Base-by-base conservation (phyloP, 768 basidiomycete genomes). In the Phanerodontia chrysosporium region DNA sequence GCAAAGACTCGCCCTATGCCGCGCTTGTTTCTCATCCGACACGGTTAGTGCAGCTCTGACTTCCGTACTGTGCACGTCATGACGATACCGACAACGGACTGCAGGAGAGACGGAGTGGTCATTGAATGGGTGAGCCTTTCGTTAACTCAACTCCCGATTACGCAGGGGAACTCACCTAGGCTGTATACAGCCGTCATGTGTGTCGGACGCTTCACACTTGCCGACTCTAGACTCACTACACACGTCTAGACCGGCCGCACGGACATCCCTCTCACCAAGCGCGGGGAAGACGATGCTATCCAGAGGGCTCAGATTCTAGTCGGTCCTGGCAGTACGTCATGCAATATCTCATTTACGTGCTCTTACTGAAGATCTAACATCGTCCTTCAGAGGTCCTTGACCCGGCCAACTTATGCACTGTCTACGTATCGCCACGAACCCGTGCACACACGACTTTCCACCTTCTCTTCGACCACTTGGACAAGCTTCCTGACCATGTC, bases 31-130 rank as follows among this genome's bases (percentile, higher is more conserved):
- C 67, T 83, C 44, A 73, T 83, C 62, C 77, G 83, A 48, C 83
- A 84, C 62, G 83, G 80, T 77, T 49, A 27, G 58, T 49, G 24
- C 35, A 48, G 46, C n/a, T 36, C 25, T 3, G 6, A 30, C 13
- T 29, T 22, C 16, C 42, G n/a, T 14, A 4, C 9, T 27, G n/a
- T 18, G 45, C 24, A 22, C 27, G 27, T 12, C 21, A 28, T 24
- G 25, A 42, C 46, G 29, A 25, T 36, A 45, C 32, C n/a, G n/a
- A n/a, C n/a, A n/a, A 29, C 12, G 52, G 1, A 56, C 32, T 27
- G 21, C 48, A 92, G 90, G 93, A 30, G 90, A 97, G 76, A 98
- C 95, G 1, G 95, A 95, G 70, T 98, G 95, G 94, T 92, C 91
- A 18, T 67, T 88, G 45, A 94, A 89, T 65, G 94, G 93, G 84